These are phyloP conservation scores for Candida nonsorbophila DNA, from an alignment of 805 yeast species.

Conservation along the genomic window DNA sequence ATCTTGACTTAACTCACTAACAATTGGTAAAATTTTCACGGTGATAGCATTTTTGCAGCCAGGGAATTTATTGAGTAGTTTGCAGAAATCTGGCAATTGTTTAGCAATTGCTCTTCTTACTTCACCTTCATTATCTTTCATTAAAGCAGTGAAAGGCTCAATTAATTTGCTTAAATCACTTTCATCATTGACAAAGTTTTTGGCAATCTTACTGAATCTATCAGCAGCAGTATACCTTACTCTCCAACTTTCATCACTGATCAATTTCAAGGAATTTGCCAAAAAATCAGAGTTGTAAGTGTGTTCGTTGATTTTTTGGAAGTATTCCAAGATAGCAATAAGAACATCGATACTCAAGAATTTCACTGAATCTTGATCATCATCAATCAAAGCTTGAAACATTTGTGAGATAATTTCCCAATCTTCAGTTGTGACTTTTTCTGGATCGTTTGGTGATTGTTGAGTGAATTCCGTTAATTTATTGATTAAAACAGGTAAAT, in stretches of 20 bases:
- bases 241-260: slow-evolving; percentile 93
- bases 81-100: slow-evolving; percentile 75
- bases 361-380: slow-evolving; percentile 93
- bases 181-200: slow-evolving; percentile 53
- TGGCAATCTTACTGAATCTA: slow-evolving; percentile 70
- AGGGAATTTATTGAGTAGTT: slow-evolving; percentile 36
- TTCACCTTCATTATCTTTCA: slow-evolving; percentile 94
- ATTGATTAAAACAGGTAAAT: slow-evolving; percentile 71
- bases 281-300: slow-evolving; percentile 61
- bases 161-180: slow-evolving; percentile 55
- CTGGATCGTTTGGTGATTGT: slow-evolving; percentile 24
- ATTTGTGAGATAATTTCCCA: slow-evolving; percentile 77
- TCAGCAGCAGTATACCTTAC: slow-evolving; percentile 99
- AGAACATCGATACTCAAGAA: slow-evolving; percentile 84
- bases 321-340: slow-evolving; percentile 70
- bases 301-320: slow-evolving; percentile 51
- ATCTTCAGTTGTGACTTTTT: slow-evolving; percentile 49
- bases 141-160: slow-evolving; percentile 66
- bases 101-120: slow-evolving; percentile 93
- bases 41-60: slow-evolving; percentile 46
- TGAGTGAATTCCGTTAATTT: slow-evolving; percentile 39
- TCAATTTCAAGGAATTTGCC: slow-evolving; percentile 61
- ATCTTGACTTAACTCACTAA: slow-evolving; percentile 80
- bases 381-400: slow-evolving; percentile 74
- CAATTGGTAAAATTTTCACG: slow-evolving; percentile 73